phyloP scores from a whole-genome alignment of 2,329 filamentous ascomycete species.

The Peltaster fructicola region DNA sequence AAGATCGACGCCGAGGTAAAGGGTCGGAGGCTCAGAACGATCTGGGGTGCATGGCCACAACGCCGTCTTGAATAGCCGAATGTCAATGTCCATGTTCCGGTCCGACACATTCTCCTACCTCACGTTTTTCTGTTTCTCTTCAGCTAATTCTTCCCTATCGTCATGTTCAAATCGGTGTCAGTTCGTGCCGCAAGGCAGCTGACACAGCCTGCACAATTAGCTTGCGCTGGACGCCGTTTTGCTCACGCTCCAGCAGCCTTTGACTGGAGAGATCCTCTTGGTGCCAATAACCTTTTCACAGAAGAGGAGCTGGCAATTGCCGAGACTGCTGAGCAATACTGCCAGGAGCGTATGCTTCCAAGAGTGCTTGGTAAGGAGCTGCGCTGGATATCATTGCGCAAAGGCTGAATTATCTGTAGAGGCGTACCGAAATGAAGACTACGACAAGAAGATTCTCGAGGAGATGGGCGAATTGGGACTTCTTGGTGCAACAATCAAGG shows the following conservation, averaged over 20 bases:
- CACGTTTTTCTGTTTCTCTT: too few relatives aligned
- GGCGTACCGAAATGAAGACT: constrained; percentile 72
- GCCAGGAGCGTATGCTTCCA: constrained; percentile 73
- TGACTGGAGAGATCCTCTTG: constrained; percentile 84
- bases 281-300: constrained; percentile 56
- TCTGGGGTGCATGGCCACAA: too few relatives aligned
- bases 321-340: constrained; percentile 84
- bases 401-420: too few relatives aligned
- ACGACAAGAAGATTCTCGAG: constrained; percentile 66
- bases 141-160: too few relatives aligned
- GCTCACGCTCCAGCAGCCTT: constrained; percentile 37
- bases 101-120: too few relatives aligned
- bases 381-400: too few relatives aligned
- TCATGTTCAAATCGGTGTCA: constrained; percentile 28
- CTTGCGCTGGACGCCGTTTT: constrained; percentile 20
- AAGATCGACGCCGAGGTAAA: too few relatives aligned
- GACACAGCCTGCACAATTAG: constrained; percentile 15
- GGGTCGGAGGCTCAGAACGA: too few relatives aligned
- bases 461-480: constrained; percentile 92
- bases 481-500: constrained; percentile 68
- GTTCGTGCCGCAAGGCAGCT: constrained; percentile 22
- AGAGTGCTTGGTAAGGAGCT: constrained; percentile 68
- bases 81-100: too few relatives aligned
- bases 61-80: too few relatives aligned
- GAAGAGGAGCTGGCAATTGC: constrained; percentile 82